These are phyloP conservation scores for Phytophthora macrochlamydospora DNA, from an alignment of 352 stramenopile genomes.

Conservation along the genomic window DNA sequence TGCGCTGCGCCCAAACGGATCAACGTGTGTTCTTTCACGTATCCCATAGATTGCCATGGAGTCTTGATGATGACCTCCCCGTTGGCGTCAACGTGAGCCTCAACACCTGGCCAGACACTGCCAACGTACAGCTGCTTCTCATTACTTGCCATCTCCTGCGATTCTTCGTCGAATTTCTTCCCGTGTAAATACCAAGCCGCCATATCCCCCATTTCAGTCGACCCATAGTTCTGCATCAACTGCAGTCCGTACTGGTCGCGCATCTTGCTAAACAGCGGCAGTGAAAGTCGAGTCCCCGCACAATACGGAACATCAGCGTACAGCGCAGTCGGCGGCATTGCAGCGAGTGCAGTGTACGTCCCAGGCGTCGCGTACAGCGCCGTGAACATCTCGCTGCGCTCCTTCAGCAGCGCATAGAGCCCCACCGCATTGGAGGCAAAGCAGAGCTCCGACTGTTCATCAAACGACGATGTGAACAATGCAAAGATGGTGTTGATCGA, in stretches of 20 bases:
- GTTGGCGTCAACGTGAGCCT: slow-evolving; percentile 45
- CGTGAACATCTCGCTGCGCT: slow-evolving; percentile 49
- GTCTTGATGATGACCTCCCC: slow-evolving; percentile 78
- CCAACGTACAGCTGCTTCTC: slow-evolving; percentile 64
- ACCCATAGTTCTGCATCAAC: slow-evolving; percentile 89
- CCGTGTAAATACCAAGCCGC: slow-evolving; percentile 66
- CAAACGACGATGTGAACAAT: slow-evolving; percentile 70
- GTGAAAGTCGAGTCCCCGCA: slow-evolving; percentile 65
- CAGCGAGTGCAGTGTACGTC: slow-evolving; percentile 74
- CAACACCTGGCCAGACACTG: slow-evolving; percentile 71
- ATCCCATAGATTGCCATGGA: slow-evolving; percentile 81
- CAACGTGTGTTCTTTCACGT: slow-evolving; percentile 61
- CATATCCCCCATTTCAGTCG: slow-evolving; percentile 85
- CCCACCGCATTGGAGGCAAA: slow-evolving; percentile 58
- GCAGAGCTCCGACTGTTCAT: slow-evolving; percentile 69
- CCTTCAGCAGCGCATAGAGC: slow-evolving; percentile 54
- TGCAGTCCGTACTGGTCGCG: slow-evolving; percentile 58
- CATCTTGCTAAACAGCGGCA: slow-evolving; percentile 60
- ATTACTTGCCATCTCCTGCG: slow-evolving; percentile 42
- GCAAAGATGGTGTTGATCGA: slow-evolving; percentile 88
- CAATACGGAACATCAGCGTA: slow-evolving; percentile 77
- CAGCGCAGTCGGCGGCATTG: slow-evolving; percentile 52
- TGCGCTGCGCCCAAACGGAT: slow-evolving; percentile 46
- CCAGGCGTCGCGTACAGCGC: slow-evolving; percentile 80
- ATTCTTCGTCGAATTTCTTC: slow-evolving; percentile 46